Percentiles rank a stretch among this genome's conserved stretches.
These are phyloP conservation scores for Chenopodium suecicum DNA, from an alignment of 148 eudicot species.

Conservation along the genomic window DNA sequence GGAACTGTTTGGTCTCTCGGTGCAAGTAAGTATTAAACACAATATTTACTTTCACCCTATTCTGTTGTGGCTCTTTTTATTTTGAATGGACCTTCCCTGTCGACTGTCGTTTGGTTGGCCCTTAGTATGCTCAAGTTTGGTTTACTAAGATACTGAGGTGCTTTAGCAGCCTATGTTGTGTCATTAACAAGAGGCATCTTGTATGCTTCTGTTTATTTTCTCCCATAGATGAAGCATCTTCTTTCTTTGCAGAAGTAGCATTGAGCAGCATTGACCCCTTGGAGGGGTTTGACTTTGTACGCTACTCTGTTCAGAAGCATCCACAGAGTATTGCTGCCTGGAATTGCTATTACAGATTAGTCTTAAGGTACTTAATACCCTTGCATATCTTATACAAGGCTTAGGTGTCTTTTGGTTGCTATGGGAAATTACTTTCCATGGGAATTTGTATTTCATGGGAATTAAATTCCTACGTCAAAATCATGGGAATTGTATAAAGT, in stretches of 20 bases:
- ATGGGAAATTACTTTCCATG: too few relatives aligned
- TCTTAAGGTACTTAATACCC: constrained; percentile 49
- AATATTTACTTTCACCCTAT: not conserved
- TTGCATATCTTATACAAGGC: constrained; percentile 43
- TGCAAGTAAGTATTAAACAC: constrained; percentile 52
- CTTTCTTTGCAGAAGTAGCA: constrained; percentile 51
- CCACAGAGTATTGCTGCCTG: constrained; percentile 84
- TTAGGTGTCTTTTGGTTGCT: constrained; percentile 7
- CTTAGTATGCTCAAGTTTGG: not conserved
- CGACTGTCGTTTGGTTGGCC: too few relatives aligned
- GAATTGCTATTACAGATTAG: constrained; percentile 79
- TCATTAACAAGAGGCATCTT: not conserved
- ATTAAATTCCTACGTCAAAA: too few relatives aligned
- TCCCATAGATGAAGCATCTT: too few relatives aligned
- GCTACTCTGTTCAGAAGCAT: constrained; percentile 56
- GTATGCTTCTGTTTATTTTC: constrained; percentile 5
- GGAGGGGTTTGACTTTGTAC: constrained; percentile 62
- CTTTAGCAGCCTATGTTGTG: not conserved
- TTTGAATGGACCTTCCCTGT: too few relatives aligned
- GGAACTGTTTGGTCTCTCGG: constrained; percentile 77
- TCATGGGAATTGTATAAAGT: too few relatives aligned
- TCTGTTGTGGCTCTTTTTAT: not conserved
- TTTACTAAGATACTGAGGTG: too few relatives aligned
- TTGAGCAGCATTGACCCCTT: constrained; percentile 62
- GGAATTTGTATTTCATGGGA: too few relatives aligned